These are phyloP conservation scores for Rhododendron kiyosumense DNA, from an alignment of 148 eudicot species.

Conservation along the genomic window DNA sequence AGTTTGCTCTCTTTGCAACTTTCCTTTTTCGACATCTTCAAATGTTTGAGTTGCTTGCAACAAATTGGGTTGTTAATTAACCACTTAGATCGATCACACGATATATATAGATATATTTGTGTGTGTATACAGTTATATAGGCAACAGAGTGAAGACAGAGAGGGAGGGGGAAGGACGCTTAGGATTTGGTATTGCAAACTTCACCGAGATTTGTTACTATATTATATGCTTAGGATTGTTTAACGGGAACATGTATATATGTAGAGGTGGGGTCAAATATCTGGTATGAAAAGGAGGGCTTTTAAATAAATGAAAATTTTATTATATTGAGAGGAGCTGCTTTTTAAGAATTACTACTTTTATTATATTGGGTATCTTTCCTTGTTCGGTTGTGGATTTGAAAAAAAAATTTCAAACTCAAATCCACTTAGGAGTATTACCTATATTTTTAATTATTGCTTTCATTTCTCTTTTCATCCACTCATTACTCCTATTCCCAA, in stretches of 20 bases:
- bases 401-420: no score
- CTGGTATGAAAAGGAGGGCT: background rate
- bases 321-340: background rate
- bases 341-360: no score
- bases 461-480: no score
- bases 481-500: no score
- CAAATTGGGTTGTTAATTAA: background rate
- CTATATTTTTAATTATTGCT: no score
- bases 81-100: background rate
- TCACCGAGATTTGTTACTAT: background rate
- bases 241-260: background rate
- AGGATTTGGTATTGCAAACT: background rate
- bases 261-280: background rate
- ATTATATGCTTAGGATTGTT: background rate
- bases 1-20: constrained; percentile 14
- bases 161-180: background rate
- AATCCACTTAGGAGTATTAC: no score
- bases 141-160: background rate
- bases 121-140: background rate
- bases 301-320: background rate
- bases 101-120: background rate
- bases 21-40: constrained; percentile 6
- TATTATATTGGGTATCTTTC: no score
- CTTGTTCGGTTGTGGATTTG: no score
- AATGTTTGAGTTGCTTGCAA: background rate